Evolutionary conservation across 768 basidiomycete species (phyloP), one percentile per base, ranked within the genome.

Genomic region (Trametes gibbosa): DNA sequence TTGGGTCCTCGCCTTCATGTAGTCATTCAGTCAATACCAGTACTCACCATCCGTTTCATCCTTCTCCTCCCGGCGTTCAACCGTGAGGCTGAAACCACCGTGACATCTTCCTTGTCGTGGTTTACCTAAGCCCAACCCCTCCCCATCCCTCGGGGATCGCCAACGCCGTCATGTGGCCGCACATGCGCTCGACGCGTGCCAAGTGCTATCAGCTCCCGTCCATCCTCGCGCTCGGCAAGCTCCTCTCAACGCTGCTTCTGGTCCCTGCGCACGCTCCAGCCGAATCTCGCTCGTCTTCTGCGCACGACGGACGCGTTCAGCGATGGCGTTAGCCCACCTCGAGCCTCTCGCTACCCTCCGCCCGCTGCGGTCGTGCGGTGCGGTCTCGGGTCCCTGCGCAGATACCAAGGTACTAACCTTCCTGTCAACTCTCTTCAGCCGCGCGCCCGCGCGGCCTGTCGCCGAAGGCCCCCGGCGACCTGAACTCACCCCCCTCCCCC

Each of bases 141-240:
- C n/a, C 6, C 16, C 35, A 37, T 50, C 12, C 7, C n/a, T 19
- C 23, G 12, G n/a, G 14, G 14, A 19, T 13, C 29, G 53, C 19
- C 16, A 23, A 32, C 53, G 16, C 39, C 32, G 40, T 58, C 56
- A 58, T 43, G 56, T 58, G 56, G 23, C 14, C 54, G 24, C 27
- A 56, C 56, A 57, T 50, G 56, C 56, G 32, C 39, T 21, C 24
- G 5, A 35, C 45, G 43, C 58, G 42, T 59, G 58, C 43, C 16
- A 42, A 16, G 16, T 24, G 46, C 27, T 49, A 49, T 32, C 50
- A 24, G n/a, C n/a, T n/a, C n/a, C n/a, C n/a, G n/a, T n/a, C n/a
- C n/a, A n/a, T n/a, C n/a, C 42, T 7, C 16, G 39, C 17, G 27
- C 55, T 50, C 55, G 55, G 47, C 55, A 56, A 40, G 54, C 47